Evolutionary conservation across 805 yeast species (phyloP), one percentile per base, ranked within the genome.

Genomic region (Wickerhamiella domercqiae): DNA sequence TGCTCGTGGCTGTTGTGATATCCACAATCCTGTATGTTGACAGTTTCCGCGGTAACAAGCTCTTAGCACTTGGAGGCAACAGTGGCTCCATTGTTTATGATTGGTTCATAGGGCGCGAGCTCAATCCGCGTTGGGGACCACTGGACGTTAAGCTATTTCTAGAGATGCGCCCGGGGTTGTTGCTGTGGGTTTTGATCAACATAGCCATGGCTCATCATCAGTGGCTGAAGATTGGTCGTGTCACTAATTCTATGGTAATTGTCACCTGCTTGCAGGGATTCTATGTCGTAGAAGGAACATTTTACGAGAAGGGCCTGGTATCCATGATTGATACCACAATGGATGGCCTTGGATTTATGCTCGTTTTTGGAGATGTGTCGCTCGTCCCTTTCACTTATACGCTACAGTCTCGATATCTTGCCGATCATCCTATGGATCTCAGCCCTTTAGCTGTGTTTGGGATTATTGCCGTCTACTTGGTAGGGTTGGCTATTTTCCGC

Each of bases 301-400:
- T 82, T 47, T 83, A 84, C 56, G 97, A 90, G 56, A 81, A 74
- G 51, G 96, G 96, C 4, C 70, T 76, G 9, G 63, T 90, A 41
- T 74, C 90, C 5, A 90, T 90, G 96, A 87, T 90, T 70, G 98
- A 90, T 57, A 74, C 86, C 35, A 79, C 93, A 5, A 81, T 94
- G 7, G 98, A 90, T 60, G 98, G 98, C 0, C 83, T 90, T 55
- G 98, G 98, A 1, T 86, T 77, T 60, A 90, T 90, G 98, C 65
- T 90, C 37, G 74, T 84, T 3, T 86, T 87, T 62, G 98, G 98
- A 21, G 98, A 90, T 55, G 66, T 90, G 50, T 75, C 90, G 2
- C 69, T 90, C 64, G 83, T 90, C 17, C 98, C 98, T 22, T 87
- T 87, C 65, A 70, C 93, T 1, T 90, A 90, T 56, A 69, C 84